Percentiles rank a stretch among this genome's conserved stretches.
phyloP scores from a whole-genome alignment of 2,329 filamentous ascomycete species.

The Verticillium nubilum region DNA sequence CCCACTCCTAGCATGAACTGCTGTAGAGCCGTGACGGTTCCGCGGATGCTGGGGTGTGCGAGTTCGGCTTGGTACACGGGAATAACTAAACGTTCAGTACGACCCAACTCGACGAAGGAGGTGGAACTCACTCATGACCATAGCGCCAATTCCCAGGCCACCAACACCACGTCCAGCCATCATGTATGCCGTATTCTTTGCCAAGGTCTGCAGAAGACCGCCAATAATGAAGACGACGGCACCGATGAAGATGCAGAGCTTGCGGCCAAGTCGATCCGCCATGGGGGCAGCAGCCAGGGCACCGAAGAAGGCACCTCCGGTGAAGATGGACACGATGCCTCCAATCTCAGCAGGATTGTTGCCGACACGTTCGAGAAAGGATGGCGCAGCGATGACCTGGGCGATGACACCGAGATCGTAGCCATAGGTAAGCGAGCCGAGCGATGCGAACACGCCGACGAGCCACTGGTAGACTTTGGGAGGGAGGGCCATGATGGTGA shows the following conservation, averaged over 20 bases:
- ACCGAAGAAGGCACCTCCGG: constrained; percentile 69
- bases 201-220: constrained; percentile 68
- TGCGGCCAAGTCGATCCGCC: constrained; percentile 62
- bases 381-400: constrained; percentile 43
- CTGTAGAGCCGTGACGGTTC: constrained; percentile 68
- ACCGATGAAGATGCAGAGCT: constrained; percentile 68
- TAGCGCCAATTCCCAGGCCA: constrained; percentile 42
- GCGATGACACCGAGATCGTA: constrained; percentile 51
- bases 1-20: constrained; percentile 82
- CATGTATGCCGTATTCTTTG: constrained; percentile 51
- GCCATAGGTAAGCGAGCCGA: constrained; percentile 49
- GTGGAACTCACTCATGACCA: neutral
- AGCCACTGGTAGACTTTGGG: constrained; percentile 45
- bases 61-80: constrained; percentile 75
- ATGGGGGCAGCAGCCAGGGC: constrained; percentile 57
- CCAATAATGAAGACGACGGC: constrained; percentile 67
- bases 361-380: constrained; percentile 34
- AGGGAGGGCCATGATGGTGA: constrained; percentile 30
- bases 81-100: constrained; percentile 19
- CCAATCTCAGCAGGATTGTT: constrained; percentile 12
- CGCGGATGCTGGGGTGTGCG: constrained; percentile 72
- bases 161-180: constrained; percentile 67
- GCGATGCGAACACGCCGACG: constrained; percentile 48
- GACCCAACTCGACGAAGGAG: constrained; percentile 33
- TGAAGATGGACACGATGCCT: constrained; percentile 57